These are phyloP conservation scores for Aquilaria yunnanensis DNA, from an alignment of 345 rosid species.

Conservation along the genomic window DNA sequence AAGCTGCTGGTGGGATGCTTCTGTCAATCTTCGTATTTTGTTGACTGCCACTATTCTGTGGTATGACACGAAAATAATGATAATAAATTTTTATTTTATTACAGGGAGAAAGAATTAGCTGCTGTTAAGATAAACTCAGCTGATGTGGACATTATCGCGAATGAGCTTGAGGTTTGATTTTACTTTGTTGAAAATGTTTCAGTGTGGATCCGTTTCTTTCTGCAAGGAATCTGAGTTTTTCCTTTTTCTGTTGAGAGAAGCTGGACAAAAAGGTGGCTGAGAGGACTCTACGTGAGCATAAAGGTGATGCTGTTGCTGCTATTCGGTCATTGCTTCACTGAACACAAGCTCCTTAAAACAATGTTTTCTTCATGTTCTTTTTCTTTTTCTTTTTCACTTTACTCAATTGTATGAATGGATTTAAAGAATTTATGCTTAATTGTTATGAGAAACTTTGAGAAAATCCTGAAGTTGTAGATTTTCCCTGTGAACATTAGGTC, in stretches of 20 bases:
- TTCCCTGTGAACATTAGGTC: no score
- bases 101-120: constrained; percentile 93
- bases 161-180: constrained; percentile 78
- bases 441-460: no score
- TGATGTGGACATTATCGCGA: constrained; percentile 84
- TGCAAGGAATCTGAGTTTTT: constrained; percentile 12
- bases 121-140: constrained; percentile 92
- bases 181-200: background rate
- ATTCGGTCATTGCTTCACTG: constrained; percentile 66
- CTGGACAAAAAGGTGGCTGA: constrained; percentile 87
- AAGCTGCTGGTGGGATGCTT: no score
- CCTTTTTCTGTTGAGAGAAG: constrained; percentile 26
- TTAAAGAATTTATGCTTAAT: no score
- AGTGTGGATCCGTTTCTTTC: background rate
- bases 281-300: constrained; percentile 90
- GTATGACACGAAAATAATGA: no score
- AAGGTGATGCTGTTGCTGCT: constrained; percentile 95
- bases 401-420: no score
- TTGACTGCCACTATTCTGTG: no score
- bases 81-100: background rate
- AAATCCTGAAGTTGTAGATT: no score
- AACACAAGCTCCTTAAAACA: background rate
- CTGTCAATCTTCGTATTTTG: no score
- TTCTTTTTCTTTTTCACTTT: no score
- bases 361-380: no score